phyloP scores from a whole-genome alignment of 2,329 filamentous ascomycete genomes.

The Aquanectria penicillioides region DNA sequence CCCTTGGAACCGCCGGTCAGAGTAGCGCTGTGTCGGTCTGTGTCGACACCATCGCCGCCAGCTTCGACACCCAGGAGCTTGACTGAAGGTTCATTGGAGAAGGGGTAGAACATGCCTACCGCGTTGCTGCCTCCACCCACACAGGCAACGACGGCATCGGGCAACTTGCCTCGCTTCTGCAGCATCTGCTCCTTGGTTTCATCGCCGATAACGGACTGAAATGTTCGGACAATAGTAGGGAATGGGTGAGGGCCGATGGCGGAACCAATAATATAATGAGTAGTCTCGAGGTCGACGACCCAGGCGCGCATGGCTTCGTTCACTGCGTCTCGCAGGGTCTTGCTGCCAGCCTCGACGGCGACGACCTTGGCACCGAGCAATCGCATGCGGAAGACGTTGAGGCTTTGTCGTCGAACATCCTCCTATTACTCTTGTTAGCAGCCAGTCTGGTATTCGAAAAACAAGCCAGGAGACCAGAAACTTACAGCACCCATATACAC shows the following conservation, averaged over 20 bases:
- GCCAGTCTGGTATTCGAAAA: neutral
- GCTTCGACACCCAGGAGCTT: conserved; percentile 95
- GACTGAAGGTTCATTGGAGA: conserved; percentile 84
- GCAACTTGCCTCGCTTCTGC: conserved; percentile 84
- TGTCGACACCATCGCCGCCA: conserved; percentile 91
- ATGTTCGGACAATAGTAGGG: conserved; percentile 96
- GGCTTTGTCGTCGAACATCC: conserved; percentile 92
- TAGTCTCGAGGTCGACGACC: conserved; percentile 92
- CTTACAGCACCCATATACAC: conserved; percentile 92
- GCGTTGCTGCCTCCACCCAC: conserved; percentile 97
- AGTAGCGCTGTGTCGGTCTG: conserved; percentile 85
- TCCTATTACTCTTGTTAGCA: conserved; percentile 60
- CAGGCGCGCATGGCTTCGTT: conserved; percentile 95
- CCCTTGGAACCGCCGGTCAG: conserved; percentile 88
- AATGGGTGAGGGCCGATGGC: conserved; percentile 98
- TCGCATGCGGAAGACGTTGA: conserved; percentile 99
- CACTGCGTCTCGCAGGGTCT: conserved; percentile 86
- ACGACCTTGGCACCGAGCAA: conserved; percentile 93
- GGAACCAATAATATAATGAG: conserved; percentile 98
- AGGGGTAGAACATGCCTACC: conserved; percentile 98
- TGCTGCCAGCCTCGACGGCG: conserved; percentile 89
- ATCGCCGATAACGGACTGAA: conserved; percentile 95
- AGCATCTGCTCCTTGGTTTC: conserved; percentile 95
- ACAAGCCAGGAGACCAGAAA: conserved; percentile 15
- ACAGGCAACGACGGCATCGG: conserved; percentile 95